Percentiles rank a stretch among this genome's conserved stretches.
Evolutionary conservation across 108 stramenopile genomes (phyloP).

Genomic region (Aurantiochytrium sp.): DNA sequence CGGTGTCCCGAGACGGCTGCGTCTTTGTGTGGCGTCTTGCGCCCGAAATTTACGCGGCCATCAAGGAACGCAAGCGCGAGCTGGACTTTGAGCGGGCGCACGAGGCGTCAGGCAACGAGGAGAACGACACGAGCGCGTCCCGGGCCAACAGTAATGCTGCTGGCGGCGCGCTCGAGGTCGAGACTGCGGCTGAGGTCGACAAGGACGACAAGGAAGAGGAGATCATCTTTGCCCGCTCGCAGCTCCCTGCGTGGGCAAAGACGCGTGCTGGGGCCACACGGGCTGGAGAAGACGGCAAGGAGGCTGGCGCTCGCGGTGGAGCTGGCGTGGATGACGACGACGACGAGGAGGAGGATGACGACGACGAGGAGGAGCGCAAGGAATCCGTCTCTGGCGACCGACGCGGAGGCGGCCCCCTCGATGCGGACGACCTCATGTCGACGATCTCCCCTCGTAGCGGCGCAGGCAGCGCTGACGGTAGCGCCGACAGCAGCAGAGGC

Average conservation of each 20-base stretch:
- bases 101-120: not conserved
- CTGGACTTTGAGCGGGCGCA: not conserved
- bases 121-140: not conserved
- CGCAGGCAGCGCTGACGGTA: no score
- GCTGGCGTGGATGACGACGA: not conserved
- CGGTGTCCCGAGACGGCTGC: conserved; percentile 32
- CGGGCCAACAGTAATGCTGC: not conserved
- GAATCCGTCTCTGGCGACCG: not conserved
- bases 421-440: not conserved
- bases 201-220: not conserved
- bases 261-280: not conserved
- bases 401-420: not conserved
- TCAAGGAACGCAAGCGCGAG: conserved; percentile 33
- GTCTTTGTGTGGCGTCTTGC: conserved; percentile 43
- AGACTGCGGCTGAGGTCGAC: not conserved
- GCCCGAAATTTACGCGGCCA: conserved; percentile 9
- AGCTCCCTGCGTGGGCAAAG: not conserved
- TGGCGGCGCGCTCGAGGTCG: not conserved
- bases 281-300: no score
- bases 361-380: not conserved
- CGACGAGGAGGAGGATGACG: not conserved
- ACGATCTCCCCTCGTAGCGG: not conserved
- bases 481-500: no score
- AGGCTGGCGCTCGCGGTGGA: no score
- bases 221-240: not conserved